Base-by-base conservation (phyloP, 192 early-diverging fungal species). In the Gonapodya prolifera region DNA sequence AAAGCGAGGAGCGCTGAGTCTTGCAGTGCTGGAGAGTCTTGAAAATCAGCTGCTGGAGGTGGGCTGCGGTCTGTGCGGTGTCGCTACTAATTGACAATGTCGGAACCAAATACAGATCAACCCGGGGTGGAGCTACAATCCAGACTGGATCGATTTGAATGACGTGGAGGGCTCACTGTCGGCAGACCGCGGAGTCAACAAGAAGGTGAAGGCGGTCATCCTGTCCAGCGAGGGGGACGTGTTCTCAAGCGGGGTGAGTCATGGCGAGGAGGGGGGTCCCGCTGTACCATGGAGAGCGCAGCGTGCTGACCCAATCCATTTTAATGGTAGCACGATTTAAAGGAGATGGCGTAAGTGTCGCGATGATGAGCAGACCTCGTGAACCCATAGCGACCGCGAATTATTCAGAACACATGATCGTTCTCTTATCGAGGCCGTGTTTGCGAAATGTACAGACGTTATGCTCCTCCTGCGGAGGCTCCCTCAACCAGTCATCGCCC, bases 401-500 rank as follows among this genome's bases (percentile, higher is more conserved):
- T 23, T 23, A 8, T 23, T 61, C 45, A 61, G 45, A 32, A 73
- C 71, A 8, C 71, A 73, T 2, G 71, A 73, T 29, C 71, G 71
- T 29, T 8, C 71, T 29, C 71, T 73, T 8, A 32, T 73, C 28
- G 71, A 73, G 71, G 8, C 18, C 28, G 31, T 73, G 31, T 73
- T 73, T 32, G 71, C 71, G 29, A 73, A 73, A 29, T 73, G 71
- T 29, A 18, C 18, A 8, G 71, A 73, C 18, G 71, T 73, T 8
- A 73, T 73, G 71, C 71, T 73, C 28, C 71, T 73, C 71, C 16
- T 73, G 71, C 16, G 71, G 31, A 2, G 71, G 8, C 16, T 73
- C 2, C 71, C 71, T 8, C 71, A 73, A 29, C 71, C 71, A 2
- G 71, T 73, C 18, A 32, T 73, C 18, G 71, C 31, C 8, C 71